These are phyloP conservation scores for Jaapia argillacea DNA, from an alignment of 768 basidiomycete genomes.

Conservation along the genomic window DNA sequence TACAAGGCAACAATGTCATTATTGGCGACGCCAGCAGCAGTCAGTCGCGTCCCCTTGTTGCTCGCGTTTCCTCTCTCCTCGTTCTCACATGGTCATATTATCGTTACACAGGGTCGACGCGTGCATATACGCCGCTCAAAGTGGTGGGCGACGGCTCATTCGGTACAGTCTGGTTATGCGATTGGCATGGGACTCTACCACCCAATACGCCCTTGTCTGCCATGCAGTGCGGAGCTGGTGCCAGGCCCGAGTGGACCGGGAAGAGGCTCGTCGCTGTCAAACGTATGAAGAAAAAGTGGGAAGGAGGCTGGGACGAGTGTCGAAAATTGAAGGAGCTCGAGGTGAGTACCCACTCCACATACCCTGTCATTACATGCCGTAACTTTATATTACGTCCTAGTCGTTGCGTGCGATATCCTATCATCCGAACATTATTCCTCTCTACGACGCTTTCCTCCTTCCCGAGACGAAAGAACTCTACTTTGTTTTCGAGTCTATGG, in stretches of 20 bases:
- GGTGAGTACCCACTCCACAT: conserved; percentile 44
- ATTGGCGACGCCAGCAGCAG: conserved; percentile 68
- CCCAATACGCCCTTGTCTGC: conserved; percentile 85
- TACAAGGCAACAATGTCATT: conserved; percentile 56
- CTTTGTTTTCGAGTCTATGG: conserved; percentile 99
- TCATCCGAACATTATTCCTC: conserved; percentile 95
- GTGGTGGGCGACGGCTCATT: conserved; percentile 97
- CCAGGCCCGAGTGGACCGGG: conserved; percentile 87
- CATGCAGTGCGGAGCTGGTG: conserved; percentile 92
- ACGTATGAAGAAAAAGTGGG: conserved; percentile 96
- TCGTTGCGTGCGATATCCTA: conserved; percentile 90
- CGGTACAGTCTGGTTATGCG: conserved; percentile 96
- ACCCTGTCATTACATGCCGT: conserved; percentile 10
- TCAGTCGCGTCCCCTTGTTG: conserved; percentile 29
- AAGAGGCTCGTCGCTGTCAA: conserved; percentile 96
- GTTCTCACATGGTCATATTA: conserved; percentile 3
- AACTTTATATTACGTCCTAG: conserved; percentile 28
- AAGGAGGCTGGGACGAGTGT: conserved; percentile 98
- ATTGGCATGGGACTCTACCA: conserved; percentile 96
- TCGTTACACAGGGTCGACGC: conserved; percentile 53
- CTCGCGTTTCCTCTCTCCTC: background rate
- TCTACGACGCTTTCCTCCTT: conserved; percentile 99
- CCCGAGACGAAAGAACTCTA: conserved; percentile 94
- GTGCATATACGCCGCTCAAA: conserved; percentile 92
- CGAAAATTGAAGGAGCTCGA: conserved; percentile 91